A percentile compares a stretch with the other conserved stretches of the same genome.
Evolutionary conservation across 2,329 filamentous ascomycete genomes (phyloP).

Genomic region (Neonectria punicea): DNA sequence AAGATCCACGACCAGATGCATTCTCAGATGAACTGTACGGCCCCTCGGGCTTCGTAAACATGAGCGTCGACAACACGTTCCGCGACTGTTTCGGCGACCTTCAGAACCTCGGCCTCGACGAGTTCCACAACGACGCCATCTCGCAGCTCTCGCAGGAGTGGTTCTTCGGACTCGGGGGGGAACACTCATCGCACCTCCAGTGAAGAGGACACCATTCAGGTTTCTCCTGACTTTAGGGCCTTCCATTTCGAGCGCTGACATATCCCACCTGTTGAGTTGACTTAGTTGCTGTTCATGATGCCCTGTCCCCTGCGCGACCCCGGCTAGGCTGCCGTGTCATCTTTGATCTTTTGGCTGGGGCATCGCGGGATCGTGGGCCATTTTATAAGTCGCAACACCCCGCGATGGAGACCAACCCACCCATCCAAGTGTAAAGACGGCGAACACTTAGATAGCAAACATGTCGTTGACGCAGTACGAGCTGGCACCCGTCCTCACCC

Average conservation of each 20-base stretch:
- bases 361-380: background rate
- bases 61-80: constrained; percentile 52
- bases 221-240: background rate
- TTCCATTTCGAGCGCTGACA: background rate
- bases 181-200: background rate
- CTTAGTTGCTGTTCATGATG: background rate
- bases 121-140: constrained; percentile 41
- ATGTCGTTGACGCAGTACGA: constrained; percentile 18
- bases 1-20: constrained; percentile 3
- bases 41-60: constrained; percentile 25
- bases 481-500: background rate
- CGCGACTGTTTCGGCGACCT: constrained; percentile 50
- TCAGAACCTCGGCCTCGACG: constrained; percentile 36
- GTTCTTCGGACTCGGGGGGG: constrained; percentile 33
- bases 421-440: background rate
- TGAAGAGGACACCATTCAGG: background rate
- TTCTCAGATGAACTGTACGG: constrained; percentile 13
- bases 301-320: too few species aligned
- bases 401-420: background rate
- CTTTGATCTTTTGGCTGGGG: background rate
- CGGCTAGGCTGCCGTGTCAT: background rate
- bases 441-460: background rate
- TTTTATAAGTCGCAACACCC: background rate
- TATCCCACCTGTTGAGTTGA: too few species aligned
- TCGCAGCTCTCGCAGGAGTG: constrained; percentile 40